Percentiles rank a stretch among this genome's conserved stretches.
Evolutionary conservation across 2,329 filamentous ascomycete genomes (phyloP).

Genomic region (Claviceps paspali): DNA sequence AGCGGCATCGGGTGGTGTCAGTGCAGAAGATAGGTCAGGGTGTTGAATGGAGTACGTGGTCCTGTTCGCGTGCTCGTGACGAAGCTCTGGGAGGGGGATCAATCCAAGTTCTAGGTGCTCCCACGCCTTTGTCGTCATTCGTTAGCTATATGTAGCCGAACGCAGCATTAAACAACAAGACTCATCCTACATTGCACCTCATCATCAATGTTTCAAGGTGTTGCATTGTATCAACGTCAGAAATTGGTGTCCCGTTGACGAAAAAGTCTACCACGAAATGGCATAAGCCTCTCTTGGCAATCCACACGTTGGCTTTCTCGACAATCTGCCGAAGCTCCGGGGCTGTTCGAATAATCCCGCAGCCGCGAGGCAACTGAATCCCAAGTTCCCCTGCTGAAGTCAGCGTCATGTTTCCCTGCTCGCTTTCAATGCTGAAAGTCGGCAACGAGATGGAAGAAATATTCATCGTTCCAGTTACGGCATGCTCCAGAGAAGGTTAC

Average conservation of each 20-base stretch:
- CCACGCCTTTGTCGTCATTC: constrained; percentile 12
- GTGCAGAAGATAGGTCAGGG: constrained; percentile 16
- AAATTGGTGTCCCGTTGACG: constrained; percentile 8
- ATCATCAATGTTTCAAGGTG: constrained; percentile 10
- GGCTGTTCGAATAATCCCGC: constrained; percentile 6
- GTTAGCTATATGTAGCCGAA: background rate
- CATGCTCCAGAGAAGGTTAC: background rate
- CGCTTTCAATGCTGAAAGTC: constrained; percentile 10
- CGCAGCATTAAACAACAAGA: background rate
- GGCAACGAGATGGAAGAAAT: constrained; percentile 12
- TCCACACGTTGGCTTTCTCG: constrained; percentile 16
- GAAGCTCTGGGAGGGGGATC: constrained; percentile 6
- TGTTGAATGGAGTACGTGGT: constrained; percentile 22
- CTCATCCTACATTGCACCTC: constrained; percentile 13
- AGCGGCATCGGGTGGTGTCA: constrained; percentile 14
- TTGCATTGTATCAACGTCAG: constrained; percentile 5
- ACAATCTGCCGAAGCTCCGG: constrained; percentile 12
- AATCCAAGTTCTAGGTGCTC: constrained; percentile 15
- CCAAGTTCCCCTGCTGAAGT: constrained; percentile 13
- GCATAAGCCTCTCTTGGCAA: constrained; percentile 16
- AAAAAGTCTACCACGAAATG: constrained; percentile 14
- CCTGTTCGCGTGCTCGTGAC: constrained; percentile 7
- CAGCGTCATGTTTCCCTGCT: constrained; percentile 11
- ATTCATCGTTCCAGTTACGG: constrained; percentile 4
- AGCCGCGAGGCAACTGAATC: constrained; percentile 11